Evolutionary conservation across 2,329 filamentous ascomycete genomes (phyloP), one percentile per base, ranked within the genome.

Genomic region (Lecanoromycetidae sp.): DNA sequence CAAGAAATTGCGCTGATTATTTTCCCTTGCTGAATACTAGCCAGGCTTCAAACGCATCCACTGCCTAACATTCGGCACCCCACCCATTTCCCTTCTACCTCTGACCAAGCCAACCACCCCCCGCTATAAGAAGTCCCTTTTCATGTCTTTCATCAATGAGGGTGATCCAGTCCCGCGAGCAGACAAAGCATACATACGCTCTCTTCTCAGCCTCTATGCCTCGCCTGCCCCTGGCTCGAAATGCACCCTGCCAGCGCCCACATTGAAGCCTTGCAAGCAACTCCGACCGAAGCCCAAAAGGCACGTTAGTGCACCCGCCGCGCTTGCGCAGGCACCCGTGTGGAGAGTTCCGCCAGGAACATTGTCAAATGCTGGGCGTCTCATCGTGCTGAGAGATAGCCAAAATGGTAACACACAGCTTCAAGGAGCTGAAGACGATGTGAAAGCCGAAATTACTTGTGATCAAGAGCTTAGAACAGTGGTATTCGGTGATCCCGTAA

Each of bases 21-120:
- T 13, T 7, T 26, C 15, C 5, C 15, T 19, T 20, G 23, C 45
- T 47, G n/a, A 47, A 10, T 29, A 10, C 15, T 9, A 7, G 15
- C 9, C 27, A 51, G 49, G 44, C 62, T 91, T 94, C 66, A 82
- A 80, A 58, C 72, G 84, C 34, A 74, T 93, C 3, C 86, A 94
- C 63, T 94, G 87, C 63, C 69, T 93, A 33, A 88, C 82, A 0
- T 93, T 93, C 56, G 87, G 87, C n/a, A 75, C 84, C 0, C 87
- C 87, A 1, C 86, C 87, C 0, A 71, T 93, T 2, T 82, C 79
- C 17, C 70, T 87, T 0, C 69, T 83, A 1, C 84, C 86, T 0
- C 65, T 93, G 2, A 58, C 70, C 23, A 82, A 76, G 54, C 79
- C 82, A 0, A 56, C 70, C 4, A 62, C 62, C 1, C 60, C 62